Conservation (phyloP, 306 rosid species). For the Lablab purpureus region DNA sequence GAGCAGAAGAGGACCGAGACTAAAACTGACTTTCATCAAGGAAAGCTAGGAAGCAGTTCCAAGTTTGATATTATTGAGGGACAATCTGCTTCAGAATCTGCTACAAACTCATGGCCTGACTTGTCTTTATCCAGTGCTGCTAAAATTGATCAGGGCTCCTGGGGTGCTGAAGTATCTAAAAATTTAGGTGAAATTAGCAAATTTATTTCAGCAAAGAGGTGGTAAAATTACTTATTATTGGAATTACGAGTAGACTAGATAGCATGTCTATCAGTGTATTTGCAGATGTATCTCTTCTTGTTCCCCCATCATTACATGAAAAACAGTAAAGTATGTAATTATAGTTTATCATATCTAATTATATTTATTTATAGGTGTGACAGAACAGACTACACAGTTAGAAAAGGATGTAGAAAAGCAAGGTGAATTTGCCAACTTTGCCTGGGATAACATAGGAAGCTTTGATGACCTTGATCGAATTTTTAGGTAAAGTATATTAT, state of each 20-base stretch:
- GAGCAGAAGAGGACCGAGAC: slow-evolving; percentile 56
- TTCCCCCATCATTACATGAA: neutral
- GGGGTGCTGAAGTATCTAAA: slow-evolving; percentile 55
- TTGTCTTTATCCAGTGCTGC: slow-evolving; percentile 42
- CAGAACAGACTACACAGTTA: slow-evolving; percentile 32
- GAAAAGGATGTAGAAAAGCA: slow-evolving; percentile 62
- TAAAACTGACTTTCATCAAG: slow-evolving; percentile 48
- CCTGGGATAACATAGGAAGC: slow-evolving; percentile 81
- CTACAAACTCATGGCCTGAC: slow-evolving; percentile 59
- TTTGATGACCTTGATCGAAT: slow-evolving; percentile 82
- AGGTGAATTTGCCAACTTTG: slow-evolving; percentile 70
- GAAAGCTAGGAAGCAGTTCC: slow-evolving; percentile 55
- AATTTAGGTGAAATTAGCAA: slow-evolving; percentile 50
- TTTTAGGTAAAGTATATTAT: slow-evolving; percentile 64
- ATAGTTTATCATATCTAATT: slow-evolving; percentile 13
- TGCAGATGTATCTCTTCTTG: neutral
- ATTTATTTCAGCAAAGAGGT: slow-evolving; percentile 38
- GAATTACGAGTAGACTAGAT: slow-evolving; percentile 2
- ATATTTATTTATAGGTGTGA: slow-evolving; percentile 37
- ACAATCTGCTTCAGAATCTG: slow-evolving; percentile 57
- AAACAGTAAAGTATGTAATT: slow-evolving; percentile 1
- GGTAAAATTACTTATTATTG: slow-evolving; percentile 16
- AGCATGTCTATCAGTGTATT: slow-evolving; percentile 4
- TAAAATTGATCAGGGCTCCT: slow-evolving; percentile 49
- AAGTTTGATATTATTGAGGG: slow-evolving; percentile 41